A percentile compares a stretch with the other conserved stretches of the same genome.
phyloP scores from a whole-genome alignment of 106 monocot genomes.

The Allium sativum region DNA sequence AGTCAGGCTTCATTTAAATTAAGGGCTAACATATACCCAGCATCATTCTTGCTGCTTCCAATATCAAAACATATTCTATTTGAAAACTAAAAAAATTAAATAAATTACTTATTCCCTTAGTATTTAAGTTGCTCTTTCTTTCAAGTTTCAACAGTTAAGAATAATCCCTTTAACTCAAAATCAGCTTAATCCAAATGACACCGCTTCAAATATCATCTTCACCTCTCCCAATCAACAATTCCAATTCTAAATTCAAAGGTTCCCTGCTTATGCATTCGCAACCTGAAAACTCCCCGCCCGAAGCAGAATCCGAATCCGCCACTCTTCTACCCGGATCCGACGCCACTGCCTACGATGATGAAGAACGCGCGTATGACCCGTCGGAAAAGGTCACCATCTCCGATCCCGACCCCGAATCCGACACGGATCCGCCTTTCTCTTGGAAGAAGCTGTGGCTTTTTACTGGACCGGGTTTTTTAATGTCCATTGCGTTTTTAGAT shows the following conservation, averaged over 20 bases:
- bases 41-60: too few species aligned
- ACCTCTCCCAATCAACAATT: neutral
- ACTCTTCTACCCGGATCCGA: neutral
- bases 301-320: neutral
- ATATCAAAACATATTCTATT: too few species aligned
- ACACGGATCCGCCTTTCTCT: slow-evolving; percentile 28
- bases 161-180: too few species aligned
- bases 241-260: neutral
- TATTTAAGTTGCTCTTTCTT: too few species aligned
- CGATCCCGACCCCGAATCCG: neutral
- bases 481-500: slow-evolving; percentile 77
- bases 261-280: neutral
- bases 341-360: neutral
- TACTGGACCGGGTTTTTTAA: slow-evolving; percentile 66
- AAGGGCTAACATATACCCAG: too few species aligned
- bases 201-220: neutral
- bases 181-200: neutral
- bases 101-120: too few species aligned
- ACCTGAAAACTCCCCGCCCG: neutral
- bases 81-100: too few species aligned
- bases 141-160: too few species aligned
- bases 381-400: slow-evolving; percentile 27
- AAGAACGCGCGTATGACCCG: slow-evolving; percentile 35
- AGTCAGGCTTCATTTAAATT: too few species aligned
- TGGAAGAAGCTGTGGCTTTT: slow-evolving; percentile 68